Conservation (phyloP, 495 filamentous ascomycete species). For the Penicillium longicatenatum region DNA sequence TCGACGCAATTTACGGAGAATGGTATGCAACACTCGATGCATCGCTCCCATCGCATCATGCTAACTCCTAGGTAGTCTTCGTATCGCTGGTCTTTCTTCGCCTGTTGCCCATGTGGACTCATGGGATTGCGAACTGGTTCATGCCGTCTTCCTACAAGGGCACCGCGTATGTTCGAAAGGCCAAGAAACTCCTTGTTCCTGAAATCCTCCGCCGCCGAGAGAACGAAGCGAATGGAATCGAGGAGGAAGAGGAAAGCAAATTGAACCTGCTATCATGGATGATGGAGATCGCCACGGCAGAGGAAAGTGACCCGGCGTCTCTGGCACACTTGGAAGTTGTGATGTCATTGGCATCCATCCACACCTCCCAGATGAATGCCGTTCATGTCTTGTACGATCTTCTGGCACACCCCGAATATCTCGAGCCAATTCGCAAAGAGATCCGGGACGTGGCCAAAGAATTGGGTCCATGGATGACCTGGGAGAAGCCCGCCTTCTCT, state of each 20-base stretch:
- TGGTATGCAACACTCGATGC: constrained; percentile 3
- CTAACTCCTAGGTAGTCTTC: not conserved
- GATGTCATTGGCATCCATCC: not conserved
- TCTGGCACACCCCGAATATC: constrained; percentile 2
- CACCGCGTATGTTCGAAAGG: not conserved
- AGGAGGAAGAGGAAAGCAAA: not conserved
- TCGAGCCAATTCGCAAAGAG: not conserved
- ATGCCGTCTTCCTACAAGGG: constrained; percentile 2
- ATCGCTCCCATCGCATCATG: too few species aligned
- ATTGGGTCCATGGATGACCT: not conserved
- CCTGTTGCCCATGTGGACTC: not conserved
- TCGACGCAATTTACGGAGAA: not conserved
- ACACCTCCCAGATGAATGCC: constrained; percentile 1
- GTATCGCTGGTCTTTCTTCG: not conserved
- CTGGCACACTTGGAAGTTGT: constrained; percentile 1
- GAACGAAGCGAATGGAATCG: not conserved
- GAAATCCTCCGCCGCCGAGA: not conserved
- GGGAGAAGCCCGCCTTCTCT: not conserved
- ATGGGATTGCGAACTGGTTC: not conserved
- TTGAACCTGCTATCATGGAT: not conserved
- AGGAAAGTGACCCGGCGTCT: not conserved
- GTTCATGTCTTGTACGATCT: constrained; percentile 4
- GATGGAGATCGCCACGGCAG: constrained; percentile 4
- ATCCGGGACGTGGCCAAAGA: not conserved
- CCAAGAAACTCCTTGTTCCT: not conserved